Evolutionary conservation across 1,284 basidiomycete genomes (phyloP).

Genomic region (Cutaneotrichosporon sp.): DNA sequence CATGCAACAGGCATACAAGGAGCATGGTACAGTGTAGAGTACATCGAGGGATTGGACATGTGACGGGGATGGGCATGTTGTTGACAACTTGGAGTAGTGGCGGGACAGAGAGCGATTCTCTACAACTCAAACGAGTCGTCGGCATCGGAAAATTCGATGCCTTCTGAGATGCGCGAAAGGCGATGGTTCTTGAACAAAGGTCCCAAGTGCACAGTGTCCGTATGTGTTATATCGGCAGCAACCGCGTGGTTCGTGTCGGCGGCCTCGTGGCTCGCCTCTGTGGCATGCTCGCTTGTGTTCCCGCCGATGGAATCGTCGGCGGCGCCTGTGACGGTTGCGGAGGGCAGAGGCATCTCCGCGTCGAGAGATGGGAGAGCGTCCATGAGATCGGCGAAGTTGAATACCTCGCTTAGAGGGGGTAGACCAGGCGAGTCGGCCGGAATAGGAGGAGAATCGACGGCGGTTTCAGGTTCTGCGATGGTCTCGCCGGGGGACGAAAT

Average conservation of each 20-base stretch:
- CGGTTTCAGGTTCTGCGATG: too few relatives aligned
- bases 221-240: too few relatives aligned
- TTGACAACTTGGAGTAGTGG: too few relatives aligned
- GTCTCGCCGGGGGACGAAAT: too few relatives aligned
- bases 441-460: not conserved
- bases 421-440: too few relatives aligned
- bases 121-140: not conserved
- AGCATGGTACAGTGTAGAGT: not conserved
- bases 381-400: not conserved
- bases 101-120: too few relatives aligned
- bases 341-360: too few relatives aligned
- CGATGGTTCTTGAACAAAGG: not conserved
- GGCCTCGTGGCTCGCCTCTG: too few relatives aligned
- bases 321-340: too few relatives aligned
- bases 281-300: not conserved
- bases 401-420: not conserved
- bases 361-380: not conserved
- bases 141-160: not conserved
- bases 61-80: not conserved
- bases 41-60: not conserved
- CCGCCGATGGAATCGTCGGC: too few relatives aligned
- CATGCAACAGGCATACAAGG: not conserved
- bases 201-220: too few relatives aligned
- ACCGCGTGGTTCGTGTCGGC: too few relatives aligned
- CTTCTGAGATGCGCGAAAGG: slow-evolving; percentile 4